Conservation (phyloP, 371 early-diverging fungal genomes). For the Mucor plumbeus region DNA sequence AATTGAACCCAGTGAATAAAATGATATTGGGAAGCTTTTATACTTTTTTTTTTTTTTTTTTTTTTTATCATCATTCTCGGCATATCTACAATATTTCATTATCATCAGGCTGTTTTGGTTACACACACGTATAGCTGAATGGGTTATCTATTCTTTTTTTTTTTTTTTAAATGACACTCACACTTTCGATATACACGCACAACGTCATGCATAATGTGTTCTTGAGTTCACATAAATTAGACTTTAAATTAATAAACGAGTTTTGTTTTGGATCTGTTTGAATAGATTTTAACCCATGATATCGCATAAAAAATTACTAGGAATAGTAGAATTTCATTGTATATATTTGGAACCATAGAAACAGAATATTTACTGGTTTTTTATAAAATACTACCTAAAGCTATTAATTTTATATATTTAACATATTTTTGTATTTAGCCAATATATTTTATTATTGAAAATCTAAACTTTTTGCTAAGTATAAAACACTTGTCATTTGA, state of each 20-base stretch:
- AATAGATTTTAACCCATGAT: too few relatives aligned
- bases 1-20: not conserved
- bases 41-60: slow-evolving; percentile 6
- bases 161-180: not conserved
- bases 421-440: too few relatives aligned
- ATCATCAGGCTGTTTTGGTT: not conserved
- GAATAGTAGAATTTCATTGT: too few relatives aligned
- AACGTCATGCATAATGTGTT: not conserved
- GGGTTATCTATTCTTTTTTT: not conserved
- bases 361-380: too few relatives aligned
- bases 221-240: too few relatives aligned
- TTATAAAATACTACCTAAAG: too few relatives aligned
- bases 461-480: too few relatives aligned
- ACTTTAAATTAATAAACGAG: not conserved
- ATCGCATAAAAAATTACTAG: too few relatives aligned
- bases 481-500: not conserved
- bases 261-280: not conserved
- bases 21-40: slow-evolving; percentile 1
- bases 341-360: too few relatives aligned
- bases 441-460: too few relatives aligned
- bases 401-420: too few relatives aligned
- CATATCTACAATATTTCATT: slow-evolving; percentile 11
- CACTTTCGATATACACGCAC: not conserved
- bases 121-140: not conserved
- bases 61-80: slow-evolving; percentile 11